These are phyloP conservation scores for Aspergillus sergii DNA, from an alignment of 2,329 filamentous ascomycete genomes.

Conservation along the genomic window DNA sequence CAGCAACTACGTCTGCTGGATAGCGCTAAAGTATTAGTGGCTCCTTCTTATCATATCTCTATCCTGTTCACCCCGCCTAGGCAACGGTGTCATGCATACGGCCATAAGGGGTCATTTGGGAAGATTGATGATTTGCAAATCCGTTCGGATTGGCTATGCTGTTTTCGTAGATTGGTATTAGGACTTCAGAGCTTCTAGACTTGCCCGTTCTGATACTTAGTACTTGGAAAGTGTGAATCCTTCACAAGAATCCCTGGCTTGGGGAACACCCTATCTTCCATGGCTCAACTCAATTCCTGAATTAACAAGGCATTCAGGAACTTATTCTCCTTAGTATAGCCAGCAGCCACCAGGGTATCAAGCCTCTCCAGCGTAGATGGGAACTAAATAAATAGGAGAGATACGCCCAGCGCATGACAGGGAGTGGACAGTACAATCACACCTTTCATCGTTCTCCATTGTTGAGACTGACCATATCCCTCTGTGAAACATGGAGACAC, in stretches of 20 bases:
- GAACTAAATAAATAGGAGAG: neutral
- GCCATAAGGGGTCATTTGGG: neutral
- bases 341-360: neutral
- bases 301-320: neutral
- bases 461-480: neutral
- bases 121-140: neutral
- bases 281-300: neutral
- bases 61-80: neutral
- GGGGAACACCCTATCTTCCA: neutral
- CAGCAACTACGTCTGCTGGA: neutral
- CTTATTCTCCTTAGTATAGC: neutral
- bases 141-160: neutral
- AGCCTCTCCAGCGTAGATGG: neutral
- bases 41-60: neutral
- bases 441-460: no score
- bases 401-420: neutral
- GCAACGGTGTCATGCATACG: neutral
- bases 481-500: neutral
- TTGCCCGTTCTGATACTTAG: neutral
- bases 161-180: neutral
- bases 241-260: neutral
- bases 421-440: no score
- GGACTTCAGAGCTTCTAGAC: neutral
- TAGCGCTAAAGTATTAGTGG: neutral
- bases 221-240: neutral